Evolutionary conservation across 805 yeast genomes (phyloP), one percentile per base, ranked within the genome.

Genomic region (Cyberlindnera japonica): DNA sequence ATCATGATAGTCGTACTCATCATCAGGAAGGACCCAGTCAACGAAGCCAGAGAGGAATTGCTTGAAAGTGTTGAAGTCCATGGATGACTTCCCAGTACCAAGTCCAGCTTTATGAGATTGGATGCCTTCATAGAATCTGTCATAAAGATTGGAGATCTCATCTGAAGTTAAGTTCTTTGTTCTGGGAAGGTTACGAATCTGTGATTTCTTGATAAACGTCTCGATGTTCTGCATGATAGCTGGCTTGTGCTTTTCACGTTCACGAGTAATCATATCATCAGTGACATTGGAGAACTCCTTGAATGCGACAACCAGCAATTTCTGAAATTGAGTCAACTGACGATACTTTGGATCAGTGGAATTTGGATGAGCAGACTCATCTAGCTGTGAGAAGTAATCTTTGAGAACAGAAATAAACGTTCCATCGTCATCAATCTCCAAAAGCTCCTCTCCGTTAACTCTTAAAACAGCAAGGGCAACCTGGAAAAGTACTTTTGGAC

Each of bases 391-490:
- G 56, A 93, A 93, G 62, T 84, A 93, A 19, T 79, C 78, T 57
- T 91, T 93, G 45, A 93, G 72, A 23, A 91, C 77, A 5, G 87
- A 83, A 34, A 93, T 84, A 51, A 95, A 89, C 49, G 83, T 78
- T 2, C 98, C 98, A 58, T 93, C 98, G 64, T 93, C 99, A 48
- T 79, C 85, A 10, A 90, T 81, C 41, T 74, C 70, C 34, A 93
- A 62, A 7, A 93, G 67, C 45, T 77, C 83, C 50, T 89, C 96
- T 1, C 96, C 96, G 53, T 90, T 91, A 19, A 91, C 71, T 49
- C 89, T 78, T 35, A 93, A 64, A n/a, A 93, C 77, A 1, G 97
- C 99, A 44, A 93, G 67, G 0, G 96, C 95, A 7, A 93, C 90
- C 63, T 93, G 98, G 59, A 93, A 95, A 18, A 93, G 66, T 0